Evolutionary conservation across 2,329 filamentous ascomycete genomes (phyloP), one percentile per base, ranked within the genome.

Genomic region (Diaporthe citriasiana): DNA sequence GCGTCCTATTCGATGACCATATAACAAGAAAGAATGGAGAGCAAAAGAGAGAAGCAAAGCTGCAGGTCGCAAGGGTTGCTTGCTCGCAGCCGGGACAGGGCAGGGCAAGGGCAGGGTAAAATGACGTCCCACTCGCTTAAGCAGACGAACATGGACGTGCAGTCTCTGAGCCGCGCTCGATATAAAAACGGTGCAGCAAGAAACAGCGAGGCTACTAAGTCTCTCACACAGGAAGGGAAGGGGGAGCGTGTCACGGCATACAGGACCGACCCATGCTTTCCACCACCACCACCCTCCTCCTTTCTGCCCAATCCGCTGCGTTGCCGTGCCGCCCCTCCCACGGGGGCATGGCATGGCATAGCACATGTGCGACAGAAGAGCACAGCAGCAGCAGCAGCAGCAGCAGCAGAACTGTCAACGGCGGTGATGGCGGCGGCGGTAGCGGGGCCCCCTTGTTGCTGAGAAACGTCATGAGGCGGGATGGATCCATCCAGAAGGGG

Each of bases 111-210:
- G 53, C 53, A 72, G 47, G 55, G 51, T 47, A 73, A 53, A 73
- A 71, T 71, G 68, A 73, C 66, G 72, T 71, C 68, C 40, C 72
- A 66, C 68, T 65, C 72, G 66, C 56, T 70, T 74, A 53, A 42
- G 63, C 63, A 70, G 66, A 55, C 66, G 66, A 47, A 47, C 35
- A 45, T 12, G n/a, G 53, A 45, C 40, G 57, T 71, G 56, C 45
- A 63, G 47, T 55, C 70, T 63, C 70, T 71, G 70, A 71, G 70
- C 70, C 70, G 70, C 70, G 40, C 56, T 55, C 70, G 56, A 71
- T 50, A 71, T 71, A 51, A 51, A 71, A 35, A 53, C 45, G 55
- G 47, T 25, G n/a, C 47, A 68, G 47, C 63, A 59, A 42, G 27
- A 63, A 25, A 45, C 45, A 50, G 45, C 45, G 57, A 51, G 47